A percentile compares a stretch with the other conserved stretches of the same genome.
Conservation (phyloP, 2,329 filamentous ascomycete genomes). For the Cephalotrichum gorgonifer region DNA sequence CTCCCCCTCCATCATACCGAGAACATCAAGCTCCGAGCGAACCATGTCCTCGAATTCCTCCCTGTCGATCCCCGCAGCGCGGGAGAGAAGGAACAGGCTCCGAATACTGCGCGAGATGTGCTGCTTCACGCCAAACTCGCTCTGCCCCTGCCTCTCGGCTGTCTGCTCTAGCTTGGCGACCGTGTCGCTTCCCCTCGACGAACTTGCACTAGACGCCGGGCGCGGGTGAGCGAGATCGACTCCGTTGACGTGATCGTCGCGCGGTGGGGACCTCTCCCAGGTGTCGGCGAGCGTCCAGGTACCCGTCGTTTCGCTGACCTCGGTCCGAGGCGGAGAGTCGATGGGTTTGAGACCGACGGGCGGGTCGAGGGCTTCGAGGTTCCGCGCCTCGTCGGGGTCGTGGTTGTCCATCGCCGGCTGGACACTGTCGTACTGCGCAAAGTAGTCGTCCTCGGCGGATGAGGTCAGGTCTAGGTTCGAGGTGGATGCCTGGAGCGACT, state of each 20-base stretch:
- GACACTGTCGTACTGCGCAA: constrained; percentile 64
- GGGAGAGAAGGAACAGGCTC: constrained; percentile 63
- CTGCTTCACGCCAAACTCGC: constrained; percentile 65
- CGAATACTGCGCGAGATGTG: constrained; percentile 70
- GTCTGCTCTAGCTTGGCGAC: constrained; percentile 52
- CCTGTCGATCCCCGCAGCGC: constrained; percentile 60
- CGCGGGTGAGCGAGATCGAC: constrained; percentile 40
- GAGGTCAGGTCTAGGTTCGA: constrained; percentile 14
- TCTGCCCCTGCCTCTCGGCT: constrained; percentile 47
- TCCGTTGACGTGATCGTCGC: constrained; percentile 16
- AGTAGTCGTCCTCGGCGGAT: constrained; percentile 60
- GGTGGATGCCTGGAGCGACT: constrained; percentile 15
- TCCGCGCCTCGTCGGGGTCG: constrained; percentile 58
- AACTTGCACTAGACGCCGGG: constrained; percentile 47
- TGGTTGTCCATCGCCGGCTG: constrained; percentile 74
- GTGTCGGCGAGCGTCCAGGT: constrained; percentile 34
- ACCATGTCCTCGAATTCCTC: constrained; percentile 67
- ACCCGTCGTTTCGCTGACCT: constrained; percentile 25
- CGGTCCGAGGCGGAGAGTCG: constrained; percentile 14
- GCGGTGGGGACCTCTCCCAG: constrained; percentile 27
- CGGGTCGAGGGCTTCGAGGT: constrained; percentile 23
- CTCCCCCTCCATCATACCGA: constrained; percentile 58
- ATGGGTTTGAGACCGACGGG: constrained; percentile 19
- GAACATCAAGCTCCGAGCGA: constrained; percentile 58
- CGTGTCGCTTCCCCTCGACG: constrained; percentile 43